Base-by-base conservation (phyloP, 2,329 filamentous ascomycete genomes). In the Coniochaeta prunicola region DNA sequence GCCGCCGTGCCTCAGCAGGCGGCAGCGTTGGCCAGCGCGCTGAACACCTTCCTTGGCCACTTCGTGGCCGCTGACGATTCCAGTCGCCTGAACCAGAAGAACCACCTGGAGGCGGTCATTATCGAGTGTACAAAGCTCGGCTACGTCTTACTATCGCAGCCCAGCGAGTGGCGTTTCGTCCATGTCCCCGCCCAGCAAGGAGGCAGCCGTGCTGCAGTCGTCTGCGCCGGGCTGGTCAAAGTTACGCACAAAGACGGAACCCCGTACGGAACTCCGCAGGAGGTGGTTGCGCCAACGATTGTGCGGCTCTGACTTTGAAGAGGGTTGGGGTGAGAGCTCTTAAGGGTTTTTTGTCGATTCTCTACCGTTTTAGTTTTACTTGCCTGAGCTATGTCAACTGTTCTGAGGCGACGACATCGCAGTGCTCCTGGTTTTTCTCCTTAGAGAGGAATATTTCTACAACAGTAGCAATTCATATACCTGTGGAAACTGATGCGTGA, bases 61-160 rank as follows among this genome's bases (percentile, higher is more conserved):
- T 77, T 77, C 54, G 65, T 73, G 3, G 33, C 64, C 21, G 56
- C 64, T 0, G 66, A 70, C 36, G 61, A 64, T 9, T 63, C 64
- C 21, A 24, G 40, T 9, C 40, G 60, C 33, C 67, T 67, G 36
- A 67, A 73, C 50, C 75, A 77, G 62, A 65, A 68, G 57, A 68
- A 65, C 13, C 72, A 77, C 48, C 66, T 79, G 3, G 67, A 73
- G 50, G 71, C 69, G 13, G 68, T 78, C 13, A 71, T 77, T 19
- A 60, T 70, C 3, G 75, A 77, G 63, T 75, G 71, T 38, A 66
- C 73, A 19, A 73, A 69, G 56, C 66, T 78, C 28, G 77, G 76
- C 12, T 75, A 77, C 59, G 57, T 73, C 19, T 57, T 79, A 7
- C 66, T 78, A 33, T 78, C 76, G 4, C 76, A 79, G 56, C 74